Percentiles rank a stretch among this genome's conserved stretches.
Evolutionary conservation across 306 rosid species (phyloP).

Genomic region (Medicago ruthenica): DNA sequence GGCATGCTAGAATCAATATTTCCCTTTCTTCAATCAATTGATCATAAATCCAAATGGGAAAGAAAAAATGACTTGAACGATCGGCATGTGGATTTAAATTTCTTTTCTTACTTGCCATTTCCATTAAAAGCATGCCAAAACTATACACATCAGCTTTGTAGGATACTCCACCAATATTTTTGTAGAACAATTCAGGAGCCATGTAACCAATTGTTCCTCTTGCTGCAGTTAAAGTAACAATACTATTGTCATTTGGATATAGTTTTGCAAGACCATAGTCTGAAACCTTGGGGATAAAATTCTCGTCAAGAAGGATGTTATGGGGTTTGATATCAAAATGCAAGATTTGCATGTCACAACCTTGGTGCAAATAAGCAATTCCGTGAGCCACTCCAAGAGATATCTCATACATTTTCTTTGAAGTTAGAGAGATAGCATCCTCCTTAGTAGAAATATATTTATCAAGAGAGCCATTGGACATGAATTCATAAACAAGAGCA

Average conservation of each 20-base stretch:
- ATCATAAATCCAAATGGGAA: conserved; percentile 30
- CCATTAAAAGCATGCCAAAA: background rate
- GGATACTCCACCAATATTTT: background rate
- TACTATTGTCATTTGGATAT: background rate
- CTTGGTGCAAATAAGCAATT: background rate
- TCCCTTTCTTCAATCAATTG: background rate
- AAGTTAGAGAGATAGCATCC: background rate
- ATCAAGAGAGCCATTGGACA: background rate
- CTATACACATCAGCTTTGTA: background rate
- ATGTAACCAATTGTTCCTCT: background rate
- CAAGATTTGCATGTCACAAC: background rate
- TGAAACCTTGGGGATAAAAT: background rate
- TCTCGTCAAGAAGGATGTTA: background rate
- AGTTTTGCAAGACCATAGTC: background rate
- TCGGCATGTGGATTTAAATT: background rate
- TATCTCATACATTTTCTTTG: background rate
- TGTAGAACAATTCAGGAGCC: background rate
- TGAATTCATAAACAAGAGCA: background rate
- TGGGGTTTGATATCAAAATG: background rate
- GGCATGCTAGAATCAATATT: too few relatives aligned
- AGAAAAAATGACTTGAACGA: conserved; percentile 32
- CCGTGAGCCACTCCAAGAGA: background rate
- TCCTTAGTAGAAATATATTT: background rate
- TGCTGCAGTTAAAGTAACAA: background rate
- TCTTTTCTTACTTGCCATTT: background rate